phyloP scores from a whole-genome alignment of 169 alveolate genomes.

The Theileria sp. region DNA sequence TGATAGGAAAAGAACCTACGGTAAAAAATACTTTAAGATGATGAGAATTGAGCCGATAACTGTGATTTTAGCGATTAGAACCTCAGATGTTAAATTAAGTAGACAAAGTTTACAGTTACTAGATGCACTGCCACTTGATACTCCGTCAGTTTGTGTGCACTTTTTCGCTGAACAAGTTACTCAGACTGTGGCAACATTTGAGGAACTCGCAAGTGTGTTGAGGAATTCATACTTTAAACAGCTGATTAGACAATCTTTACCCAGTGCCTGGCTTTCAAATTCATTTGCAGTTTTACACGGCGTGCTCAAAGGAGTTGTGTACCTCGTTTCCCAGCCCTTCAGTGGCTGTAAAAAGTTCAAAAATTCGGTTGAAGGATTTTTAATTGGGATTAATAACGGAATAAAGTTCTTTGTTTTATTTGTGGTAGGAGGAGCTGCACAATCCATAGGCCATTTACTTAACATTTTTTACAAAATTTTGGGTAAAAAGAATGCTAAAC shows the following conservation, averaged over 20 bases:
- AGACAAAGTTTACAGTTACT: constrained; percentile 82
- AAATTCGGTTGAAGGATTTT: constrained; percentile 81
- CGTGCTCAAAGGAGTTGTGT: constrained; percentile 76
- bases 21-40: constrained; percentile 55
- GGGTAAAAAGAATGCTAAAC: constrained; percentile 87
- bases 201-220: constrained; percentile 80
- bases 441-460: constrained; percentile 81
- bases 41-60: constrained; percentile 79
- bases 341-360: constrained; percentile 72
- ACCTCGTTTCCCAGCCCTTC: constrained; percentile 76
- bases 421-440: constrained; percentile 87
- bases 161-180: constrained; percentile 76
- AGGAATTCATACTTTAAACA: constrained; percentile 83
- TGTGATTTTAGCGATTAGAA: constrained; percentile 82
- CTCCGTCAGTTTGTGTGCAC: constrained; percentile 86
- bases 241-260: constrained; percentile 84
- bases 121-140: constrained; percentile 88
- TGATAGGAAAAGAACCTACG: not conserved
- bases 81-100: constrained; percentile 82
- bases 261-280: constrained; percentile 86
- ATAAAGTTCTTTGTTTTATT: constrained; percentile 79
- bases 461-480: constrained; percentile 83
- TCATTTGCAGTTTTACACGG: constrained; percentile 84
- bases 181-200: constrained; percentile 79
- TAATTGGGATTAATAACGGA: constrained; percentile 85